phyloP scores from a whole-genome alignment of 1,284 basidiomycete genomes.

The Sanghuangporus weigelae region DNA sequence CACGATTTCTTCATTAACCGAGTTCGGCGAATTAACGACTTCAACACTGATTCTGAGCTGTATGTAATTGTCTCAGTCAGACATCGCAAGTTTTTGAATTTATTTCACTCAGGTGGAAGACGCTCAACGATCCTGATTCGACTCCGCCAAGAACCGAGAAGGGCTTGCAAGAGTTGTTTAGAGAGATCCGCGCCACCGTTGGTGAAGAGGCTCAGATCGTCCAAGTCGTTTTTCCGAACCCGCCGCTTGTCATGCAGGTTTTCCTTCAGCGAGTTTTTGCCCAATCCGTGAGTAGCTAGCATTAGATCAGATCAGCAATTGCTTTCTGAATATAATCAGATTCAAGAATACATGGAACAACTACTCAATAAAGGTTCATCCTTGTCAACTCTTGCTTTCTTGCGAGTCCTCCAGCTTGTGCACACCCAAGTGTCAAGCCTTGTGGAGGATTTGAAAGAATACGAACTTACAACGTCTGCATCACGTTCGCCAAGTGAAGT shows the following conservation, averaged over 20 bases:
- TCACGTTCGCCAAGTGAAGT: constrained; percentile 57
- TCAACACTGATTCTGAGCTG: constrained; percentile 53
- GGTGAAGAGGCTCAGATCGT: constrained; percentile 97
- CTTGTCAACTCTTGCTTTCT: constrained; percentile 85
- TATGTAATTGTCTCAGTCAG: constrained; percentile 33
- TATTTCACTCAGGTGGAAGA: constrained; percentile 64
- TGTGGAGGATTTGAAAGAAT: constrained; percentile 89
- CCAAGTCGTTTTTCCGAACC: constrained; percentile 97
- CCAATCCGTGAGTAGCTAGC: constrained; percentile 71
- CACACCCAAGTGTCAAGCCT: constrained; percentile 76
- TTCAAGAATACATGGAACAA: constrained; percentile 91
- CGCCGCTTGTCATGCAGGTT: constrained; percentile 97
- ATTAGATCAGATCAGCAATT: background rate
- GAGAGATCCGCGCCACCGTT: constrained; percentile 87
- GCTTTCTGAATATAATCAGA: constrained; percentile 41
- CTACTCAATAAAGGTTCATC: constrained; percentile 69
- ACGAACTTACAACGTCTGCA: constrained; percentile 73
- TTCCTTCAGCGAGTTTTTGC: constrained; percentile 98
- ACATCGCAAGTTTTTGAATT: background rate
- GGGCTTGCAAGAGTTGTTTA: constrained; percentile 77
- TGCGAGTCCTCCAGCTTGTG: constrained; percentile 87
- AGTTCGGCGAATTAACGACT: constrained; percentile 54
- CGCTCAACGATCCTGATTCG: constrained; percentile 75
- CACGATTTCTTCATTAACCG: constrained; percentile 99
- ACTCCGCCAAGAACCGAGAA: constrained; percentile 77